These are phyloP conservation scores for Candida insectorum DNA, from an alignment of 805 yeast species.

Conservation along the genomic window DNA sequence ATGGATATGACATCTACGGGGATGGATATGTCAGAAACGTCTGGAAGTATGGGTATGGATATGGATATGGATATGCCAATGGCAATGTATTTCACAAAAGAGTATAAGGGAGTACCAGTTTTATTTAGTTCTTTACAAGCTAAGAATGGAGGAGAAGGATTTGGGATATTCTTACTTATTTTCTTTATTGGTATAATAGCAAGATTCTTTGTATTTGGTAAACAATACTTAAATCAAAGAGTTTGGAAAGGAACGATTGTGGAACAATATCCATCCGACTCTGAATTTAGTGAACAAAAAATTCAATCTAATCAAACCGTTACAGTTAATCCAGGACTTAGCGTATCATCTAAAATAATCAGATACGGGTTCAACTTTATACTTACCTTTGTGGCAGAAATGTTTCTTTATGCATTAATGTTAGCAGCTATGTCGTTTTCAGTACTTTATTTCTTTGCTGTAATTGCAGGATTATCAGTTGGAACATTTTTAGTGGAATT, in stretches of 20 bases:
- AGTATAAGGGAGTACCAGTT: slow-evolving; percentile 56
- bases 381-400: slow-evolving; percentile 57
- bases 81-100: slow-evolving; percentile 56
- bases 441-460: slow-evolving; percentile 67
- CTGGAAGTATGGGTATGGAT: slow-evolving; percentile 7
- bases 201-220: slow-evolving; percentile 56
- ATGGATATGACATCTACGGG: slow-evolving; percentile 11
- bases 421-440: slow-evolving; percentile 74
- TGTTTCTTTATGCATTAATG: slow-evolving; percentile 72
- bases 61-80: slow-evolving; percentile 29
- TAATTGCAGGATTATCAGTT: slow-evolving; percentile 63
- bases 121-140: slow-evolving; percentile 57
- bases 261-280: slow-evolving; percentile 23
- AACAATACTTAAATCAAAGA: slow-evolving; percentile 63
- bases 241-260: slow-evolving; percentile 43
- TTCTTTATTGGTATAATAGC: slow-evolving; percentile 57
- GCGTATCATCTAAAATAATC: slow-evolving; percentile 7
- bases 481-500: slow-evolving; percentile 71
- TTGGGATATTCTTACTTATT: slow-evolving; percentile 66
- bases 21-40: slow-evolving; percentile 11
- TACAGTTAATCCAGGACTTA: not conserved
- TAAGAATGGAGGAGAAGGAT: slow-evolving; percentile 54
- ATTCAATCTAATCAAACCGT: not conserved
- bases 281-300: slow-evolving; percentile 2
- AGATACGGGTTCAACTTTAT: slow-evolving; percentile 56